Conservation (phyloP, 305 asterid species). For the Fraxinus angustifolia region DNA sequence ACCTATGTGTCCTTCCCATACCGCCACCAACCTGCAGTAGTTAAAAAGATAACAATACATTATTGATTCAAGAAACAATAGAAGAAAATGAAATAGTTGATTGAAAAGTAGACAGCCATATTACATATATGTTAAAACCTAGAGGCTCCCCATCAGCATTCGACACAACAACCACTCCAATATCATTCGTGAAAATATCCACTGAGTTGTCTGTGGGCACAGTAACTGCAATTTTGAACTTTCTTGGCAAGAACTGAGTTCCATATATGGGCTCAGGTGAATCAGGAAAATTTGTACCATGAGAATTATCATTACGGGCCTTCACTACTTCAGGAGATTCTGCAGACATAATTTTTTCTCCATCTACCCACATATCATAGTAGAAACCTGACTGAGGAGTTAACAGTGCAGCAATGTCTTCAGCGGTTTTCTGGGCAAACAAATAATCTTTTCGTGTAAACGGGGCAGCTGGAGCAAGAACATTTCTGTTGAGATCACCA, state of each 20-base stretch:
- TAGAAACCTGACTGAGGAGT: slow-evolving; percentile 96
- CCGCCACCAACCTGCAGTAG: slow-evolving; percentile 62
- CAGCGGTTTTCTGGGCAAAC: slow-evolving; percentile 94
- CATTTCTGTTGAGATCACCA: slow-evolving; percentile 93
- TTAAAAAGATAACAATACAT: slow-evolving; percentile 9
- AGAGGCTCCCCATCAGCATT: slow-evolving; percentile 86
- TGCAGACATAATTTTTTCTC: slow-evolving; percentile 73
- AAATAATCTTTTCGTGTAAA: slow-evolving; percentile 62
- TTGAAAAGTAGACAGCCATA: slow-evolving; percentile 13
- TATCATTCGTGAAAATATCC: slow-evolving; percentile 81
- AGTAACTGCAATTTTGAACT: slow-evolving; percentile 91
- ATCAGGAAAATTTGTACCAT: slow-evolving; percentile 84
- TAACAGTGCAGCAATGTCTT: slow-evolving; percentile 83
- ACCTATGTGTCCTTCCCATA: slow-evolving; percentile 88
- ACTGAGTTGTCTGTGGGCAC: slow-evolving; percentile 90
- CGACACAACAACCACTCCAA: slow-evolving; percentile 78
- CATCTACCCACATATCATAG: slow-evolving; percentile 97
- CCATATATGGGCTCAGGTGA: slow-evolving; percentile 97
- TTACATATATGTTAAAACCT: slow-evolving; percentile 87
- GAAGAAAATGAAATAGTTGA: slow-evolving; percentile 4
- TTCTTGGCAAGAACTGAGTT: slow-evolving; percentile 96
- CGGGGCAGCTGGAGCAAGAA: slow-evolving; percentile 94
- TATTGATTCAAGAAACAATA: neutral
- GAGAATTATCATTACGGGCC: slow-evolving; percentile 84
- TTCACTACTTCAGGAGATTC: slow-evolving; percentile 82